Evolutionary conservation across 2,329 filamentous ascomycete species (phyloP), one percentile per base, ranked within the genome.

Genomic region (Ambrosiella cleistominuta): DNA sequence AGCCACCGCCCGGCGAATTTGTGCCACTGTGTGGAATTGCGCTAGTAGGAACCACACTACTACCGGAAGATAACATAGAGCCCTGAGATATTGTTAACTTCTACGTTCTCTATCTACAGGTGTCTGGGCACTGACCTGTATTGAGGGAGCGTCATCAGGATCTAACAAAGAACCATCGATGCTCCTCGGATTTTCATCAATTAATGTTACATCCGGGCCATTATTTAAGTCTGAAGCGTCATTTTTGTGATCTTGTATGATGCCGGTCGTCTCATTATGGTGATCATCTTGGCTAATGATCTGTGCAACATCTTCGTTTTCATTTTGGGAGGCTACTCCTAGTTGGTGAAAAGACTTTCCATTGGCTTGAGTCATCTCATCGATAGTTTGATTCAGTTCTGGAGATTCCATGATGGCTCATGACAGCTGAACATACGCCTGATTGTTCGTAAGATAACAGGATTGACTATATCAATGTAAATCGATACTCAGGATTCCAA

Each of bases 111-210:
- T 39, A 15, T 19, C 7, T 7, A 17, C 12, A 7, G 38, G 27
- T 50, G 35, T 35, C 15, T 15, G 35, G 13, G 8, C 47, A 56
- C 38, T 12, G 17, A 89, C 87, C 73, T 88, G 86, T 57, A 91
- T 68, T 15, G 91, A 96, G 27, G 87, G 87, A 7, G 87, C 84
- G 68, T 95, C 86, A 66, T 94, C 89, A 17, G 87, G 86, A 35
- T 81, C 83, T 4, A 88, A 95, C 59, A 82, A 68, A 12, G 85
- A 89, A 63, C 78, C 81, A 55, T 79, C 75, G 7, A 84, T 85
- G 65, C 87, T 94, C 50, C 78, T 35, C 80, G 44, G 19, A 8
- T 8, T 7, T 15, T 45, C 55, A 4, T n/a, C 44, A 13, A 9
- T 19, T 36, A 51, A 27, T 19, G 47, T 51, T 2, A 35, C 47